Evolutionary conservation across 805 yeast genomes (phyloP), one percentile per base, ranked within the genome.

Genomic region (Starmera dryadoides): DNA sequence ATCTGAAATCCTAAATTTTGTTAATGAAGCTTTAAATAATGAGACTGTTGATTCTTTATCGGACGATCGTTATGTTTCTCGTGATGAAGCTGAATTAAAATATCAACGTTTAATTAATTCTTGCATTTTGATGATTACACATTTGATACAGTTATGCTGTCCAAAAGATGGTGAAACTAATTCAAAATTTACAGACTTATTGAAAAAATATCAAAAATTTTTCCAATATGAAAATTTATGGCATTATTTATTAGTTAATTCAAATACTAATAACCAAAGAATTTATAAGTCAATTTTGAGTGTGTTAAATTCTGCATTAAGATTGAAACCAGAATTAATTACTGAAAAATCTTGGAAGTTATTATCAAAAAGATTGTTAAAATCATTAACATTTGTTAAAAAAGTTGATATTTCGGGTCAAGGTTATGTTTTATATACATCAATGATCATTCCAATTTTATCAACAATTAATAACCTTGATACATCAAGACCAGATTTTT

Each of bases 21-120:
- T 77, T 11, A 62, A 66, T 33, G 75, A 78, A 28, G 65, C 75
- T 0, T 50, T 86, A 8, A 57, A 71, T 14, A 56, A 62, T 25
- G 95, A 88, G 54, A 64, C 75, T 3, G 70, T 69, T 4, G 77
- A 73, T 14, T 72, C 87, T 1, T 58, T 89, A 17, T 78, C 89
- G 2, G 96, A 89, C 50, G 83, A 80, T 52, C 66, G 95, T 40
- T 78, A 75, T 48, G 72, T 79, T 16, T 70, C 77, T 4, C 71
- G 71, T 36, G 85, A 79, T 34, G 95, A 87, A 43, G 71, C 85
- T 1, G 64, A 65, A 22, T 60, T 77, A 16, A 86, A 85, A 54
- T 85, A 78, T 52, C 65, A 68, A 22, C 63, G 94, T 42, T 68
- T 81, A 3, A 52, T 77, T 14, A 66, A 69, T 29, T 63, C 78